Evolutionary conservation across 2,329 filamentous ascomycete genomes (phyloP), one percentile per base, ranked within the genome.

Genomic region (Geosmithia flava): DNA sequence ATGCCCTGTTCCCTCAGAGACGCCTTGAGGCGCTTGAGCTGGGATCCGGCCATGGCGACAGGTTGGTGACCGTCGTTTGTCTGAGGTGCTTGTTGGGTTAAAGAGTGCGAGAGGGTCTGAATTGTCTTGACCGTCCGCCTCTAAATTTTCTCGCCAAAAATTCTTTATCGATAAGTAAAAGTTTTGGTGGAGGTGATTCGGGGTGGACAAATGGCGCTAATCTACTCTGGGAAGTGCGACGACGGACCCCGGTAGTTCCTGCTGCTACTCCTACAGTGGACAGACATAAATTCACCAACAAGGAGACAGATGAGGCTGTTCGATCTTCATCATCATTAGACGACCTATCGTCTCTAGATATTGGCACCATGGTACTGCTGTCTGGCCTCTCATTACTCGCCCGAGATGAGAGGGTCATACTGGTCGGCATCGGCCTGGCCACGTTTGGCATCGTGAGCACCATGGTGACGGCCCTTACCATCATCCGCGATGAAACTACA

Each of bases 1-100:
- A 98, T 83, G 48, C 93, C 93, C 61, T 91, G 87, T 50, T 96
- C 89, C 53, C 82, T 79, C 44, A 98, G 76, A 10, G 90, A 95
- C 55, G 87, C 78, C 69, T 97, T 98, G 43, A 98, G 78, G 66
- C 90, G 85, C 69, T 97, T 98, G 50, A 98, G 76, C 71, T 98
- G 94, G 13, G 94, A 98, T 53, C 48, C 87, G 56, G 91, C 83
- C 93, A 98, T 98, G 48, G 58, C 69, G 60, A 53, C 33, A 49
- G 48, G 42, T 13, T 54, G 45, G 40, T 52, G 51, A 48, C 43
- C 48, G 43, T 48, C 43, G 20, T 33, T 37, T 37, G 33, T 37
- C 33, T 13, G 33, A 6, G 23, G 33, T 37, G 3, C 11, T 37
- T 37, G 33, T 37, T 37, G 33, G 51, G 37, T 42, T 44, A 27